Percentiles rank a stretch among this genome's conserved stretches.
phyloP scores from a whole-genome alignment of 1,139 yeast genomes.

The Yamadazyma friedrichii region DNA sequence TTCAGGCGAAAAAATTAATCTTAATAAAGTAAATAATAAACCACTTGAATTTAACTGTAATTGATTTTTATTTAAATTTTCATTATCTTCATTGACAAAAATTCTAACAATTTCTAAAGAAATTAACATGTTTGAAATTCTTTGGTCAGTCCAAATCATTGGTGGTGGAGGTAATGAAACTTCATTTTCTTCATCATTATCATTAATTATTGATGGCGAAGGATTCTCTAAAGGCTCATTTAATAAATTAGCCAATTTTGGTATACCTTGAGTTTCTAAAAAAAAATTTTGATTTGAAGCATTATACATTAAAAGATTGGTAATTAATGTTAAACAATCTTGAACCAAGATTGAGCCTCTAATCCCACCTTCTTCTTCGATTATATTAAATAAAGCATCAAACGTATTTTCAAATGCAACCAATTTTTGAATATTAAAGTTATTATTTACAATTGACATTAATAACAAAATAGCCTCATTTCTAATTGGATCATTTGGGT shows the following conservation, averaged over 20 bases:
- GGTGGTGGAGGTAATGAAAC: slow-evolving; percentile 24
- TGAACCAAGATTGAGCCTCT: slow-evolving; percentile 89
- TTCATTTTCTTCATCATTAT: neutral
- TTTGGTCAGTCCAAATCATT: slow-evolving; percentile 71
- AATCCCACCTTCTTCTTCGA: slow-evolving; percentile 85
- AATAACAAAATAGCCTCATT: slow-evolving; percentile 84
- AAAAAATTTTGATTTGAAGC: slow-evolving; percentile 89
- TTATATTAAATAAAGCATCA: slow-evolving; percentile 73
- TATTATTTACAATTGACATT: slow-evolving; percentile 78
- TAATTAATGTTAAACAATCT: slow-evolving; percentile 77
- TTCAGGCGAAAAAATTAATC: slow-evolving; percentile 63
- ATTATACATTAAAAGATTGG: slow-evolving; percentile 74
- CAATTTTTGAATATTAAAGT: slow-evolving; percentile 83
- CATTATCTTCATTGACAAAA: slow-evolving; percentile 75
- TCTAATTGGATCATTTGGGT: slow-evolving; percentile 81
- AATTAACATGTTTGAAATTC: slow-evolving; percentile 62
- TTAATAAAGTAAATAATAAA: slow-evolving; percentile 61
- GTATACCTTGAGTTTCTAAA: slow-evolving; percentile 78
- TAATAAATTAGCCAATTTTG: slow-evolving; percentile 59
- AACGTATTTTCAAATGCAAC: slow-evolving; percentile 95
- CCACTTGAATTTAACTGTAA: slow-evolving; percentile 59
- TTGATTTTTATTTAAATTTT: slow-evolving; percentile 63
- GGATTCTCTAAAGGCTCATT: slow-evolving; percentile 52
- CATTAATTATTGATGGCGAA: slow-evolving; percentile 1
- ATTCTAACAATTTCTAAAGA: slow-evolving; percentile 72